Evolutionary conservation across 2,329 filamentous ascomycete species (phyloP).

Genomic region (Nannizzia gypsea): DNA sequence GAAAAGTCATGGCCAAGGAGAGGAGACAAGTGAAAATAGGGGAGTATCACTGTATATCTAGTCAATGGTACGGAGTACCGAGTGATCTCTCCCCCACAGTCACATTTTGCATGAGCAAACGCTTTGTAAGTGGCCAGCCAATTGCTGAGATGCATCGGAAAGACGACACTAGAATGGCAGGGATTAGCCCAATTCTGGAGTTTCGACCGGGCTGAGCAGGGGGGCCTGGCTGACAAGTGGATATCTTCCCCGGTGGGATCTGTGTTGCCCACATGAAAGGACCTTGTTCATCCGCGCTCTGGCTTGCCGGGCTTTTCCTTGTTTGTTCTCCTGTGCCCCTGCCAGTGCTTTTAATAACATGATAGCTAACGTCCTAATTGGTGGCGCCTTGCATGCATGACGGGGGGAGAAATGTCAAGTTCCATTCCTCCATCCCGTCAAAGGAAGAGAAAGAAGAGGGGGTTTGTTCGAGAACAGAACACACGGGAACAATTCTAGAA

Average conservation of each 20-base stretch:
- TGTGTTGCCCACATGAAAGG: not conserved
- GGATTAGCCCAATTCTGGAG: conserved; percentile 1
- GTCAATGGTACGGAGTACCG: not conserved
- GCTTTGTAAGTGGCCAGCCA: not conserved
- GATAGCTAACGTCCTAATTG: not conserved
- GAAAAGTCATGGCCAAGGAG: not conserved
- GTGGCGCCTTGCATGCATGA: not conserved
- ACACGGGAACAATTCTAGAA: not conserved
- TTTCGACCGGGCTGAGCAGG: conserved; percentile 1
- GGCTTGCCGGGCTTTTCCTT: not conserved
- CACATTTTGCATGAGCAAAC: not conserved
- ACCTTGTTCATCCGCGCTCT: not conserved
- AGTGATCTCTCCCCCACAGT: not conserved
- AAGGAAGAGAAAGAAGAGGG: not conserved
- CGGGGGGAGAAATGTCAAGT: not conserved
- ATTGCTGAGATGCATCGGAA: not conserved
- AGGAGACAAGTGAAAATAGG: not conserved
- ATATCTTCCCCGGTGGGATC: not conserved
- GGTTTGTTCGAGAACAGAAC: not conserved
- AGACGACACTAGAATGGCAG: not conserved
- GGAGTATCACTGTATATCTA: conserved; percentile 1
- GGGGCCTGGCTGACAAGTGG: not conserved
- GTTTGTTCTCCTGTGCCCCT: not conserved
- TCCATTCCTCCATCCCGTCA: not conserved
- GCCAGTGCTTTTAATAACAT: not conserved